These are phyloP conservation scores for Suillus americanus DNA, from an alignment of 768 basidiomycete genomes.

Conservation along the genomic window DNA sequence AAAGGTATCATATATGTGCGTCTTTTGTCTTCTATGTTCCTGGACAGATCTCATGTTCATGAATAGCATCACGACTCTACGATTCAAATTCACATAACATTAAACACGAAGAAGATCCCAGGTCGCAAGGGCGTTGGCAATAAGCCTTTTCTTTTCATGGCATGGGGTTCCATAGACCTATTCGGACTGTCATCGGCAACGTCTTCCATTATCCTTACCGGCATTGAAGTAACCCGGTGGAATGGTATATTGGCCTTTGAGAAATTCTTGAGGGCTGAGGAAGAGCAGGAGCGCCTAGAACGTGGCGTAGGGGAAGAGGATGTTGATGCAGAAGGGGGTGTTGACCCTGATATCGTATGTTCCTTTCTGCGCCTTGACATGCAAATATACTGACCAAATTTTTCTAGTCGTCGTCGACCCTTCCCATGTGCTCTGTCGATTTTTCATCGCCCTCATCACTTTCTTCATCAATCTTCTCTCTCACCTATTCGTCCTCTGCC, in stretches of 20 bases:
- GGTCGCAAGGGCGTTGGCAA: conserved; percentile 59
- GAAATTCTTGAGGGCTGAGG: conserved; percentile 25
- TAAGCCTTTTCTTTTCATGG: conserved; percentile 58
- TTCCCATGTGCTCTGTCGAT: conserved; percentile 11
- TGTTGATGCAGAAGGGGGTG: conserved; percentile 22
- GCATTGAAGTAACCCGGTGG: conserved; percentile 28
- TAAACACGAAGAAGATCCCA: conserved; percentile 52
- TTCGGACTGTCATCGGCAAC: conserved; percentile 22
- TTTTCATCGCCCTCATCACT: background rate
- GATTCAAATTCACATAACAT: conserved; percentile 61
- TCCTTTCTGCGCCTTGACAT: background rate
- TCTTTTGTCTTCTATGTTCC: conserved; percentile 8
- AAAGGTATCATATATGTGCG: conserved; percentile 65
- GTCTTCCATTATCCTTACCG: conserved; percentile 14
- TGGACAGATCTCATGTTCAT: background rate
- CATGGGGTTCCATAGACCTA: conserved; percentile 40
- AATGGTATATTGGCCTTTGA: conserved; percentile 29
- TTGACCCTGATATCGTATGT: conserved; percentile 29
- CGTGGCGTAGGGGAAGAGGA: conserved; percentile 19
- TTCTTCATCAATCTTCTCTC: conserved; percentile 2
- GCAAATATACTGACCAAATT: background rate
- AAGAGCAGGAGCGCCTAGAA: conserved; percentile 24
- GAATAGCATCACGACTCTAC: conserved; percentile 51
- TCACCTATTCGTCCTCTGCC: conserved; percentile 25
- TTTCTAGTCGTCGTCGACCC: conserved; percentile 26